Evolutionary conservation across 345 rosid species (phyloP), one percentile per base, ranked within the genome.

Genomic region (Dipteronia sinensis): DNA sequence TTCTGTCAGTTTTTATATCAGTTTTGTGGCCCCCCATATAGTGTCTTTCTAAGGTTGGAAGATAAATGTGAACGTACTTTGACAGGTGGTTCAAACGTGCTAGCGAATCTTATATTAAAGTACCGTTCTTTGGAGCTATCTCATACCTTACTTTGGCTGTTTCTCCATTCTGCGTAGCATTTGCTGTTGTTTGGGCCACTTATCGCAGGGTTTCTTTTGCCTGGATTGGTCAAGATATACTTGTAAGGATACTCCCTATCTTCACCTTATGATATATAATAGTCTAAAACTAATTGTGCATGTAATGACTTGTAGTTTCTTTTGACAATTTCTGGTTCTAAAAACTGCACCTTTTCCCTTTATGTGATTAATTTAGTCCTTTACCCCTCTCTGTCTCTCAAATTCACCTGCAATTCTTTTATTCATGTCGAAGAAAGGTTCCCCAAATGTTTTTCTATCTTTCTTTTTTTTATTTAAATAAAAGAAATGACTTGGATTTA

Each of bases 181-280:
- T 91, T 88, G 92, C 98, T 80, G 95, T 93, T 78, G 81, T 90
- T 73, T 97, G 99, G 99, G 99, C 92, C 64, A 86, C 91, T 82
- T 85, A 88, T 78, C 98, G 93, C 56, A 74, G 77, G 38, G 49
- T 10, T 74, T 86, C 93, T 68, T 89, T 85, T 20, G 98, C 95
- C 69, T 97, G 99, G 98, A 94, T 97, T 63, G 99, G 99, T 75
- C 99, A 97, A 89, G 98, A 97, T 86, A 83, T 97, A 80, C 94
- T 97, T 66, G 99, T 96, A 89, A 89, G 93, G 74, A 77, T 85
- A 53, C 67, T 63, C 78, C 77, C 66, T 17, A 53, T 73, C 29
- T n/a, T 38, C 44, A 31, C 49, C 66, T 27, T 10, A n/a, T 27
- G 59, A 62, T 38, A 13, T 42, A 13, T 9, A n/a, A 29, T 42